Conservation (phyloP, 345 rosid genomes). For the Brassica nigra region DNA sequence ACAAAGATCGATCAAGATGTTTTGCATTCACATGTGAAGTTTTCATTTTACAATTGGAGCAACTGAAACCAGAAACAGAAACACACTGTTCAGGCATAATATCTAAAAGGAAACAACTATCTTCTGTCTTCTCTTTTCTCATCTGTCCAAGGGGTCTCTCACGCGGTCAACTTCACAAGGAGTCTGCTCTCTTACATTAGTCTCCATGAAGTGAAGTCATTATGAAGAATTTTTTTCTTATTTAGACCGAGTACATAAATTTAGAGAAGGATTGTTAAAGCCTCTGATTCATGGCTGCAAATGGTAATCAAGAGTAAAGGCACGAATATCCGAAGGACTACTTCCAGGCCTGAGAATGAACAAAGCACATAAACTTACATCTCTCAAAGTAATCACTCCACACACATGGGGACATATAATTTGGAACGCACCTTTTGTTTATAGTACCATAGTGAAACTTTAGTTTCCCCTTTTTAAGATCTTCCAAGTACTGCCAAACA, state of each 20-base stretch:
- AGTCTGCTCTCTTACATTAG: not conserved
- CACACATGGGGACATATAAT: not conserved
- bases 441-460: conserved; percentile 48
- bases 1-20: conserved; percentile 22
- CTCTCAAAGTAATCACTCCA: conserved; percentile 8
- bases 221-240: not conserved
- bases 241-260: not conserved
- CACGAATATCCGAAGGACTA: conserved; percentile 77
- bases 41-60: conserved; percentile 11
- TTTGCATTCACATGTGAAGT: conserved; percentile 16
- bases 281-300: conserved; percentile 53
- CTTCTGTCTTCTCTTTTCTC: conserved; percentile 14
- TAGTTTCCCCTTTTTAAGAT: conserved; percentile 51
- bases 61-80: conserved; percentile 26
- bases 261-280: conserved; percentile 8
- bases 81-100: not conserved
- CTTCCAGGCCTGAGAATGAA: conserved; percentile 77
- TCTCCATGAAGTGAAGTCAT: not conserved
- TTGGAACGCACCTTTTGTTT: conserved; percentile 64
- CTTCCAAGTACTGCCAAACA: conserved; percentile 70
- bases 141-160: conserved; percentile 14
- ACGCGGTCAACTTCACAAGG: not conserved
- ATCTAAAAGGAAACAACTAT: not conserved
- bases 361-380: not conserved
- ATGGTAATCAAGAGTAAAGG: conserved; percentile 76